Base-by-base conservation (phyloP, 768 basidiomycete genomes). In the Steccherinum ochraceum region DNA sequence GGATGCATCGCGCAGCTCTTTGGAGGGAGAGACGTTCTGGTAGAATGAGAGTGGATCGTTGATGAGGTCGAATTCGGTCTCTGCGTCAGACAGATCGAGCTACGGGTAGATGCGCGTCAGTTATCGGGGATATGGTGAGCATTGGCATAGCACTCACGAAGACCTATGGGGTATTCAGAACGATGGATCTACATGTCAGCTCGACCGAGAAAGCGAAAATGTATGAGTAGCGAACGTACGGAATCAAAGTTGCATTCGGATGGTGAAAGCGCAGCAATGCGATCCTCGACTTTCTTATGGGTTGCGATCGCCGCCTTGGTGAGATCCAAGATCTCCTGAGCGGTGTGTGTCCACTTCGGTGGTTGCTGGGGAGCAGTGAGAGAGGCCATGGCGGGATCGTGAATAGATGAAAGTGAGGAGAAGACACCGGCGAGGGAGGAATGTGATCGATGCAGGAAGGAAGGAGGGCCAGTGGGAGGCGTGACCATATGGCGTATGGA, bases 1-100 rank as follows among this genome's bases (percentile, higher is more conserved):
- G 3, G 87, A 84, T 1, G 89, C 87, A 61, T 93, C 90, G 1
- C 91, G 79, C n/a, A 93, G 76, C 40, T 76, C 80, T 63, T 89
- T 83, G 50, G 74, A 71, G 1, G 81, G 71, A 23, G 88, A 86
- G 23, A 93, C 89, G 57, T 91, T 87, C 64, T 90, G 86, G 61
- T 91, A 87, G 67, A 94, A 93, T 0, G 73, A 67, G 18, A 89
- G 72, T 0, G 84, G 84, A 53, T 87, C 85, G 2, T 71, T 66
- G 26, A 70, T 62, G 5, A 63, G 54, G 43, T 81, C 77, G 21
- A 82, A 69, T 16, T 72, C 64, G 18, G 83, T 76, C 46, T 89
- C 85, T 11, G 75, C 78, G 20, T 72, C 59, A 0, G 83, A 78
- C n/a, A 91, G 78, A 10, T 75, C 69, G 18, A 75, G 59, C 86